Evolutionary conservation across 768 basidiomycete species (phyloP).

Genomic region (Dacryopinax spathularia): DNA sequence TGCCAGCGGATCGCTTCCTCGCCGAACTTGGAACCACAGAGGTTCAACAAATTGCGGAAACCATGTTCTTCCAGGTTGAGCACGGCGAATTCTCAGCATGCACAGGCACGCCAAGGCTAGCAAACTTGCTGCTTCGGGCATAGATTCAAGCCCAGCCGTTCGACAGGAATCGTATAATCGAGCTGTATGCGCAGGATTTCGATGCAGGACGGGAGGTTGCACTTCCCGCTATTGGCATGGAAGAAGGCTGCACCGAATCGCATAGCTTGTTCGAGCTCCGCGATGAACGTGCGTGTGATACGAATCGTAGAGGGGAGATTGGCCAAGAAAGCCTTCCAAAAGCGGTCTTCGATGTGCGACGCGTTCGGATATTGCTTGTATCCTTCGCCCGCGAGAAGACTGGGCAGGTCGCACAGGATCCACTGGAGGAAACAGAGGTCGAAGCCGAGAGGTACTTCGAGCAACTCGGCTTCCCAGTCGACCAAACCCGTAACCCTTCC

Average conservation of each 20-base stretch:
- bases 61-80: too few species aligned
- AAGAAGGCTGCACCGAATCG: not conserved
- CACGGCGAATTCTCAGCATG: too few species aligned
- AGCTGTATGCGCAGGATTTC: not conserved
- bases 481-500: not conserved
- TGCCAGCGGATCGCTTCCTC: too few species aligned
- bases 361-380: not conserved
- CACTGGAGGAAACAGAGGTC: not conserved
- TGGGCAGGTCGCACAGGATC: not conserved
- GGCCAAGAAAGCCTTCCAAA: not conserved
- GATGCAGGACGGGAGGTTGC: not conserved
- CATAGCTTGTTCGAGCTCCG: not conserved
- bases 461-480: constrained; percentile 1
- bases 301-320: not conserved
- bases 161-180: not conserved
- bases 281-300: not conserved
- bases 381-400: not conserved
- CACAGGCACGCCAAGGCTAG: not conserved
- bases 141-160: not conserved
- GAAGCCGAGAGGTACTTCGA: not conserved
- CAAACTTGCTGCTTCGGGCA: not conserved
- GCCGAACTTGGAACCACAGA: too few species aligned
- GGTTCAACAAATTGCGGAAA: too few species aligned
- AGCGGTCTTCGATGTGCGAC: not conserved
- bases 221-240: not conserved